phyloP scores from a whole-genome alignment of 2,329 filamentous ascomycete genomes.

The Annulohypoxylon truncatum region DNA sequence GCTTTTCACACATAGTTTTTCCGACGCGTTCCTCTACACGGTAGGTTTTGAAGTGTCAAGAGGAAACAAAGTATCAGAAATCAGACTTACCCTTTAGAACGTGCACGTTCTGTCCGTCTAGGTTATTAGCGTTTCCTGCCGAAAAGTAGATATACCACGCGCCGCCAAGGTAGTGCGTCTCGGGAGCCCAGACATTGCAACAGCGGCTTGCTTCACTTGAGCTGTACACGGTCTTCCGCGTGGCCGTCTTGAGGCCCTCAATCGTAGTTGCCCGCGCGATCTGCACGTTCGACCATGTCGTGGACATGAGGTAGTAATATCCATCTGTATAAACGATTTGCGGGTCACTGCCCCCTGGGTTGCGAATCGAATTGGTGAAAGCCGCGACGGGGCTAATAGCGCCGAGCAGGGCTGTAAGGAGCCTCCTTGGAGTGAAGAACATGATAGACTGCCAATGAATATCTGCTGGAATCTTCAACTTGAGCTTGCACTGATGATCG shows the following conservation, averaged over 20 bases:
- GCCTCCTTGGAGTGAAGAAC: slow-evolving; percentile 10
- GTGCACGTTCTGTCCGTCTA: slow-evolving; percentile 63
- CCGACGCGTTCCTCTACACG: no score
- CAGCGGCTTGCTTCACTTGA: slow-evolving; percentile 59
- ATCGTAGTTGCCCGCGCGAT: slow-evolving; percentile 66
- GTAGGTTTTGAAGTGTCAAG: no score
- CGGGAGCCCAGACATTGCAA: slow-evolving; percentile 70
- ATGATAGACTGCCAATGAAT: slow-evolving; percentile 17
- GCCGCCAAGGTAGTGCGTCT: slow-evolving; percentile 63
- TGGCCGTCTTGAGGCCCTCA: slow-evolving; percentile 64
- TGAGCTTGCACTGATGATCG: not conserved
- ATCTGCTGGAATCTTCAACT: not conserved
- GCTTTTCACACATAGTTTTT: not conserved
- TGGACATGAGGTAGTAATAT: slow-evolving; percentile 68
- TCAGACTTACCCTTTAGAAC: slow-evolving; percentile 60
- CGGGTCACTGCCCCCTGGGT: slow-evolving; percentile 63
- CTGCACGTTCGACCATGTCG: slow-evolving; percentile 66
- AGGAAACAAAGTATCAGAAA: no score
- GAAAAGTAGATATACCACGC: slow-evolving; percentile 67
- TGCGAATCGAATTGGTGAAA: slow-evolving; percentile 65
- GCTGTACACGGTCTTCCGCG: slow-evolving; percentile 63
- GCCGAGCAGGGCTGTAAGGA: slow-evolving; percentile 32
- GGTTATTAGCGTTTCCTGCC: slow-evolving; percentile 53
- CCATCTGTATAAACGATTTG: slow-evolving; percentile 62
- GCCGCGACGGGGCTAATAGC: slow-evolving; percentile 38